These are phyloP conservation scores for Didymella lethalis DNA, from an alignment of 2,329 filamentous ascomycete species.

Conservation along the genomic window DNA sequence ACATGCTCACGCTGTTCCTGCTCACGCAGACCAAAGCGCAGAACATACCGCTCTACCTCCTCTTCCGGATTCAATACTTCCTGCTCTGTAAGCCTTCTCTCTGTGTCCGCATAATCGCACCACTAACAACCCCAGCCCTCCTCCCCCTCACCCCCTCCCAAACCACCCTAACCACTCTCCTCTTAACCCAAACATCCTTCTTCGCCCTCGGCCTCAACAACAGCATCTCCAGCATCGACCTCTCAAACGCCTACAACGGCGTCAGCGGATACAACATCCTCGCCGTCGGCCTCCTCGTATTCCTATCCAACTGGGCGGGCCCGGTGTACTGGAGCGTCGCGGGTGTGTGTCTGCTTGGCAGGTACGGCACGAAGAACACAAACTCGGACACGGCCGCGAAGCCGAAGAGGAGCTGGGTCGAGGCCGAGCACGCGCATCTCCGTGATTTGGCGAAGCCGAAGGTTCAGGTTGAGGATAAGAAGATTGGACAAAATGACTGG, in stretches of 20 bases:
- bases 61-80: conserved; percentile 72
- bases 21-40: conserved; percentile 85
- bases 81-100: conserved; percentile 51
- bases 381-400: neutral
- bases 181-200: conserved; percentile 83
- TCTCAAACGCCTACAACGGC: conserved; percentile 95
- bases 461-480: conserved; percentile 24
- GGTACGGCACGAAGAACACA: neutral
- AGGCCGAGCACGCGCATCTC: conserved; percentile 39
- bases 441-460: conserved; percentile 15
- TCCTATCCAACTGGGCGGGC: conserved; percentile 89
- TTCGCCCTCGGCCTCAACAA: conserved; percentile 93
- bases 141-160: conserved; percentile 61
- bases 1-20: conserved; percentile 78
- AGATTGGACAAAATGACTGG: conserved; percentile 25
- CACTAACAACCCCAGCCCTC: conserved; percentile 34
- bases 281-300: conserved; percentile 84
- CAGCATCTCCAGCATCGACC: conserved; percentile 92
- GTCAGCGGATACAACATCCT: conserved; percentile 79
- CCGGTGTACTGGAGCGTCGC: conserved; percentile 85
- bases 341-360: conserved; percentile 60
- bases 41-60: conserved; percentile 84
- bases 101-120: neutral
- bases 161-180: conserved; percentile 73
- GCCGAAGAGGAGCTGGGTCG: conserved; percentile 40